Evolutionary conservation across 1,284 basidiomycete genomes (phyloP), one percentile per base, ranked within the genome.

Genomic region (Neonothopanus nambi): DNA sequence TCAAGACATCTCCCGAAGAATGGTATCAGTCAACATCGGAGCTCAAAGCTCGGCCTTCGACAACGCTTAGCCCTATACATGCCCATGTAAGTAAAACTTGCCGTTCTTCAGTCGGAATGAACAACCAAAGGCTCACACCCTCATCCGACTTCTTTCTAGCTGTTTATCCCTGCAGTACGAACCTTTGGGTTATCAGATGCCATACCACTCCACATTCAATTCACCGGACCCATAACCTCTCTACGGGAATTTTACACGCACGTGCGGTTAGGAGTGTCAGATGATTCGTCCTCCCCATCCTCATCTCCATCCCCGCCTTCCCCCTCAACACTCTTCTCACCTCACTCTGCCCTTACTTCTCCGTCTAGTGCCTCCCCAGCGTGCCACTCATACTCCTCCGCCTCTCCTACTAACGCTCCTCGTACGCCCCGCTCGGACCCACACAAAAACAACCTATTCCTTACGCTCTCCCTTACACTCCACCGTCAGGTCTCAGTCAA

Each of bases 401-500:
- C 26, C 30, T 33, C 30, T 11, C 9, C 30, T 2, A 3, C 30
- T 33, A 11, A 8, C 9, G 30, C 30, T 9, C 9, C 30, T 9
- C 8, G 30, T 13, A 33, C 30, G 30, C 8, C 8, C 30, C 30
- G 30, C 4, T 33, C 30, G 9, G 30, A 33, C 30, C 3, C 4
- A 13, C 30, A 33, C 30, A 33, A 33, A 9, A 33, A 33, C 8
- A 33, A 33, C 30, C 30, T 33, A 2, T 11, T 11, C 13, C 30
- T 43, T 5, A 28, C 33, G 7, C 28, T 59, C 11, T 56, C 55
- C 20, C 55, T 59, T 6, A 55, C 49, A 17, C 44, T 61, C 21
- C 48, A 55, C 23, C 58, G 60, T 13, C 60, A 63, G 43, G 52
- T 59, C 8, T 48, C 52, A 4, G 57, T 59, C 13, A 54, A 59